Conservation (phyloP, 345 rosid species). For the Citrus hindsii region DNA sequence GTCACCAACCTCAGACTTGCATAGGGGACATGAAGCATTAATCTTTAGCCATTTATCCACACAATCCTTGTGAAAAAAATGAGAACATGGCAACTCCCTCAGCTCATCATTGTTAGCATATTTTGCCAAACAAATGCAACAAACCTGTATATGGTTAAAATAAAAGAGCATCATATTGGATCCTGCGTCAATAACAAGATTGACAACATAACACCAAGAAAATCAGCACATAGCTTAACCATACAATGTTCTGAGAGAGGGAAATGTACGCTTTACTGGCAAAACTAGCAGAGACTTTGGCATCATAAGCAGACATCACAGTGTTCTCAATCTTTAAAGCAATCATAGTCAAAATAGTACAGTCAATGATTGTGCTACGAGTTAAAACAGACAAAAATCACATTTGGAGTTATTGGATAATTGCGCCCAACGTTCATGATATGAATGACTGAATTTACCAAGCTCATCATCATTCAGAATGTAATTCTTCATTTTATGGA, state of each 20-base stretch:
- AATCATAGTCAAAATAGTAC: not conserved
- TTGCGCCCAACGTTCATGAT: not conserved
- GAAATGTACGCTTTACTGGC: not conserved
- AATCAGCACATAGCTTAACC: not conserved
- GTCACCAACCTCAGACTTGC: constrained; percentile 85
- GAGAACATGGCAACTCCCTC: constrained; percentile 84
- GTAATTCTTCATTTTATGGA: too few relatives aligned
- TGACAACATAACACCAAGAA: not conserved
- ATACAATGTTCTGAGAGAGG: not conserved
- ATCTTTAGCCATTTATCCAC: constrained; percentile 98
- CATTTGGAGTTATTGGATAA: not conserved
- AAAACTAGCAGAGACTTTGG: not conserved
- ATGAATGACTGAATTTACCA: not conserved
- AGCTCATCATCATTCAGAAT: too few relatives aligned
- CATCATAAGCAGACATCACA: not conserved
- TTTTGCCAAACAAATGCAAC: constrained; percentile 95
- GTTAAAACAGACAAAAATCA: not conserved
- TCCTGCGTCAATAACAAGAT: not conserved
- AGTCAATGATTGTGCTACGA: not conserved
- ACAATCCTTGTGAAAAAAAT: constrained; percentile 94
- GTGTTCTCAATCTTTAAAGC: not conserved
- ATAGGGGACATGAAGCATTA: constrained; percentile 89
- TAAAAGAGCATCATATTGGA: not conserved
- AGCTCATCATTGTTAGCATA: constrained; percentile 92
- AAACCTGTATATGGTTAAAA: constrained; percentile 41